Conservation (phyloP, 306 rosid genomes). For the Myrica gale region DNA sequence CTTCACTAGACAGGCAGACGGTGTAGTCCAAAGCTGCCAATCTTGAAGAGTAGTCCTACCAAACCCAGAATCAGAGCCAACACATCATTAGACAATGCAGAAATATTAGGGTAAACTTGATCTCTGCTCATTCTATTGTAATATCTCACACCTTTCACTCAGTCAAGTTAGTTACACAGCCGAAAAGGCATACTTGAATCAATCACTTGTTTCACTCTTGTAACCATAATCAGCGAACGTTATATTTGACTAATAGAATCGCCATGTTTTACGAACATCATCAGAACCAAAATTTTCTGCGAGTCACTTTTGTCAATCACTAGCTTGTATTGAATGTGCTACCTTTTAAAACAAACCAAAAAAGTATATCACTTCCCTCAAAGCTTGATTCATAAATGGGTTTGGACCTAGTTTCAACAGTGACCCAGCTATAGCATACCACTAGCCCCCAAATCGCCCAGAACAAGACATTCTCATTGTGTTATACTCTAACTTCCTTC, state of each 20-base stretch:
- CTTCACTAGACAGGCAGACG: constrained; percentile 84
- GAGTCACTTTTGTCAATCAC: background rate
- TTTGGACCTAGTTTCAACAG: background rate
- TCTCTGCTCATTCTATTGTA: background rate
- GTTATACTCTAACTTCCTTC: too few species aligned
- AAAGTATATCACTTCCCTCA: background rate
- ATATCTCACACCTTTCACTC: background rate
- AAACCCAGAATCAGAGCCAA: background rate
- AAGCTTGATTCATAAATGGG: background rate
- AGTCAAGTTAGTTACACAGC: background rate
- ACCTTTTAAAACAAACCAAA: background rate
- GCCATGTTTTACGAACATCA: background rate
- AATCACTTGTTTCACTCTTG: background rate
- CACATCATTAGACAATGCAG: background rate
- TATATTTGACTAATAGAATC: background rate
- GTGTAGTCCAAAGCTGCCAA: constrained; percentile 92
- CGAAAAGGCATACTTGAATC: background rate
- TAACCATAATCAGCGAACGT: background rate
- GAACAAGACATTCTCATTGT: too few species aligned
- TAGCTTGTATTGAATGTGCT: background rate
- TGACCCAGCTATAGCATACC: too few species aligned
- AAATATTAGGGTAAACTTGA: background rate
- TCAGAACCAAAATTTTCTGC: background rate
- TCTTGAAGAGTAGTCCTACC: constrained; percentile 87
- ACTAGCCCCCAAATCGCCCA: too few species aligned